Conservation (phyloP, 805 yeast species). For the Suhomyces sp. region DNA sequence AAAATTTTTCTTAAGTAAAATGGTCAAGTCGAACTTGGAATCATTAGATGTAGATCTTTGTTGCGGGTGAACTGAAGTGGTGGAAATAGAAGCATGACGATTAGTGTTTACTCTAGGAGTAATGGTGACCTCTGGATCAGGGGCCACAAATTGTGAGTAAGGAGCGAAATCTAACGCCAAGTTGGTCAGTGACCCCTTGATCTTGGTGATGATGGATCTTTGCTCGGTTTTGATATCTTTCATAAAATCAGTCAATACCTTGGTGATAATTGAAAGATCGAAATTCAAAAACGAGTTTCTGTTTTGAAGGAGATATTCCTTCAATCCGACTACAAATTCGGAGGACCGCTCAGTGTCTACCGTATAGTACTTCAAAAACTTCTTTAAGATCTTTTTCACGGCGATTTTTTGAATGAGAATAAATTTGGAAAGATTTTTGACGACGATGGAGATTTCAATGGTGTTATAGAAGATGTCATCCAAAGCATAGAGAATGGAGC, state of each 20-base stretch:
- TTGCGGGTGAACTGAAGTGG: constrained; percentile 1
- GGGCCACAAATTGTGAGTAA: too few relatives aligned
- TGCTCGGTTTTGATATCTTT: constrained; percentile 12
- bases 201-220: constrained; percentile 4
- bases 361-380: constrained; percentile 50
- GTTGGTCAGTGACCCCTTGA: too few relatives aligned
- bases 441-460: constrained; percentile 43
- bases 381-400: constrained; percentile 70
- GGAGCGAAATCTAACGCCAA: too few relatives aligned
- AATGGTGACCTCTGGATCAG: too few relatives aligned
- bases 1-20: constrained; percentile 39
- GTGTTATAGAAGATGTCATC: constrained; percentile 35
- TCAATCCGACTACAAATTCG: constrained; percentile 28
- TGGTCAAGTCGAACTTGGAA: constrained; percentile 31
- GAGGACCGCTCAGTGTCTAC: constrained; percentile 20
- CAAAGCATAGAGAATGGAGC: constrained; percentile 14
- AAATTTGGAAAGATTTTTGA: constrained; percentile 69
- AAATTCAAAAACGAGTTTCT: constrained; percentile 58
- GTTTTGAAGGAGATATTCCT: constrained; percentile 37
- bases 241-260: constrained; percentile 53
- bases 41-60: constrained; percentile 6
- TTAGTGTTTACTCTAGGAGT: too few relatives aligned
- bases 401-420: constrained; percentile 73
- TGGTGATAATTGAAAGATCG: constrained; percentile 60
- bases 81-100: too few relatives aligned